phyloP scores from a whole-genome alignment of 192 early-diverging fungal genomes.

The Coemansia umbellata region DNA sequence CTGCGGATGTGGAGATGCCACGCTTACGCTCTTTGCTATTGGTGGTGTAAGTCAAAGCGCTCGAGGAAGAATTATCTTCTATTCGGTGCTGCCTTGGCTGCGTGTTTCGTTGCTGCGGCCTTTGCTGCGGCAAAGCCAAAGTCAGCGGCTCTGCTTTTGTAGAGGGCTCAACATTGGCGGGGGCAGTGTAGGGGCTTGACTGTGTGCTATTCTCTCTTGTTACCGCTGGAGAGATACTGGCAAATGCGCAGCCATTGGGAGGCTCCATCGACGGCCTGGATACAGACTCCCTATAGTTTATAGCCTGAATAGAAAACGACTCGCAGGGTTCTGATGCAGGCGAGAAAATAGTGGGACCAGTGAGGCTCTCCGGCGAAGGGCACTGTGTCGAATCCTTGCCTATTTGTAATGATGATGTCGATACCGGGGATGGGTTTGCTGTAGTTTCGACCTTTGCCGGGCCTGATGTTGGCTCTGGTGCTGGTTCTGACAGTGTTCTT shows the following conservation, averaged over 20 bases:
- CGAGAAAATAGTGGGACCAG: background rate
- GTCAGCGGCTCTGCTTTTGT: slow-evolving; percentile 1
- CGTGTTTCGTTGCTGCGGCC: slow-evolving; percentile 14
- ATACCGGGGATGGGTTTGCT: no score
- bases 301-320: background rate
- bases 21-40: no score
- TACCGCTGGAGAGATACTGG: slow-evolving; percentile 16
- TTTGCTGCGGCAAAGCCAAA: background rate
- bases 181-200: slow-evolving; percentile 20
- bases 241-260: slow-evolving; percentile 1
- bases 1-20: no score
- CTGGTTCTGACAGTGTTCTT: no score
- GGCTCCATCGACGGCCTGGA: slow-evolving; percentile 2
- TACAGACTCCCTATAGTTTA: background rate
- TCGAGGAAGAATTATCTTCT: no score
- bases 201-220: slow-evolving; percentile 31
- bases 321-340: background rate
- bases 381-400: no score
- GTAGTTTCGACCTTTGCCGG: no score
- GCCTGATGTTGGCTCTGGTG: no score
- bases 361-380: background rate
- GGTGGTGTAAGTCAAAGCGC: no score
- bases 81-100: no score
- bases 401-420: no score
- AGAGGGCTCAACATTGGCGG: background rate